Evolutionary conservation across 306 rosid species (phyloP), one percentile per base, ranked within the genome.

Genomic region (Vigna unguiculata): DNA sequence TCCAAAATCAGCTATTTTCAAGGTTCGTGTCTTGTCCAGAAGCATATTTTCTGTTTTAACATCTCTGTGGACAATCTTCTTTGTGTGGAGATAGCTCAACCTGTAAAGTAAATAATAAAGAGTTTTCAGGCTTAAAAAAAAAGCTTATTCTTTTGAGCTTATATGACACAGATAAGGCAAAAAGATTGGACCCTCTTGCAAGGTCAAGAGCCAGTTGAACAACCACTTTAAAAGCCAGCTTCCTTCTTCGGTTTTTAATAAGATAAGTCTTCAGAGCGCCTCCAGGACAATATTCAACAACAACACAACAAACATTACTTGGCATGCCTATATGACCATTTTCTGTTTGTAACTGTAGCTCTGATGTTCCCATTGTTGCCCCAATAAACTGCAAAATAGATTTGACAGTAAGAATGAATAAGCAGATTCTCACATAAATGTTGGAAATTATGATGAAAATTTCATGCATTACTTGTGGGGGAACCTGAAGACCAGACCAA

Each of bases 41-140:
- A 95, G 98, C 98, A 95, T 95, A 72, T 95, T 95, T 84, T 95
- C 98, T 46, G 98, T 95, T 86, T 95, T 95, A 82, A 95, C 98
- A 79, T 95, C 98, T 87, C 98, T 85, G 81, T 95, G 98, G 70
- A 95, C 98, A 58, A 95, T 95, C 87, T 95, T 95, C 78, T 89
- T 53, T 0, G 83, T 89, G 75, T 95, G 98, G 62, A 95, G 98
- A 90, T 95, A 92, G 83, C 97, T 89, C 91, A 95, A 77, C 86
- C 98, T 95, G 74, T 86, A 66, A 63, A 72, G 82, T 40, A 69
- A 22, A 78, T 7, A 48, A 40, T 19, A 24, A 71, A 54, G 54
- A 20, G 21, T 28, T 58, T 38, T 54, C 49, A 72, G 72, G 34
- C 57, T 85, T 54, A 74, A 86, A 78, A 45, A 61, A 71, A 63